Evolutionary conservation across 495 filamentous ascomycete genomes (phyloP), one percentile per base, ranked within the genome.

Genomic region (Apiosordaria backusii): DNA sequence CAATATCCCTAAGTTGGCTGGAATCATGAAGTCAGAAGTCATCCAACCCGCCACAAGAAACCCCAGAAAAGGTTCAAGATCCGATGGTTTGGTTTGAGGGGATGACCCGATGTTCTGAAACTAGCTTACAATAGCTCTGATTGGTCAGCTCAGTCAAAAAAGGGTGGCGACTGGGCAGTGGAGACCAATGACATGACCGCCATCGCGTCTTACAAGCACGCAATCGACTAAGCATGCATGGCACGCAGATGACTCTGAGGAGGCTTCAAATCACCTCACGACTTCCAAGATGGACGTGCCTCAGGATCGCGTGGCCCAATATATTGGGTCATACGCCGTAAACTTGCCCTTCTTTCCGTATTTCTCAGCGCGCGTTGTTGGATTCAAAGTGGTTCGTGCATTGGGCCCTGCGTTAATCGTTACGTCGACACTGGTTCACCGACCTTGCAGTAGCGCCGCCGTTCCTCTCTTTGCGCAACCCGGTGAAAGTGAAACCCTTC

Each of bases 181-280:
- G 59, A 61, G 59, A 23, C 59, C 24, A 61, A 40, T 61, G 19
- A 59, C 18, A 18, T 26, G 25, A 21, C 24, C 26, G 59, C 59
- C 59, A 61, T 61, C 59, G n/a, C 9, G 26, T 61, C 59, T 45
- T 7, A 61, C 59, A 5, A 61, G 59, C 59, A 61, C 59, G 59
- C 59, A 61, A 61, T 61, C 59, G 26, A 45, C 35, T 45, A 45
- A 45, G 35, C 9, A 45, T 45, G 35, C 35, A 45, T 45, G 35
- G 9, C 35, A 45, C 9, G 10, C 35, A 45, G 35, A 45, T 45
- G 35, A 45, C 35, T 45, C 35, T 45, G 9, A 45, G 10, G 9
- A 45, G 35, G 35, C 35, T 45, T 45, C 35, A 13, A 13, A 45
- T 45, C 35, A n/a, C n/a, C n/a, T n/a, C n/a, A 18, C 13, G 35